Conservation (phyloP, 306 rosid species). For the Adenanthera pavonina region DNA sequence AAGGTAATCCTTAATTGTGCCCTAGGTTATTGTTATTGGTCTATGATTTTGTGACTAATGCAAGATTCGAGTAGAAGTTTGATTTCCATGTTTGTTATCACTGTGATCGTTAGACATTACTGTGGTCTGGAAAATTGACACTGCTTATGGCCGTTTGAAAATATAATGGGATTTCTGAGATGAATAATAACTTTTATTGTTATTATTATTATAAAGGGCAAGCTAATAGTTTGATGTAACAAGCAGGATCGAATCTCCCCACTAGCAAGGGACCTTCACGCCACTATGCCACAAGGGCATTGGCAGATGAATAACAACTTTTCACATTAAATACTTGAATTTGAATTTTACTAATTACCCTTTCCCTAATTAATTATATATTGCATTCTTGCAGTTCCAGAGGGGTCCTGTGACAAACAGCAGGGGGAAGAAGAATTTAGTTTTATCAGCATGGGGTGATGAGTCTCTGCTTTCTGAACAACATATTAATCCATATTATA, state of each 20-base stretch:
- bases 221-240: no score
- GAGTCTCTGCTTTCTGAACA: conserved; percentile 83
- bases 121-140: background rate
- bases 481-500: conserved; percentile 66
- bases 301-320: background rate
- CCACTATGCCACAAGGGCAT: no score
- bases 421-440: conserved; percentile 93
- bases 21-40: conserved; percentile 29
- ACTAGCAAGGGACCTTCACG: no score
- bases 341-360: background rate
- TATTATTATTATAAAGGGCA: no score
- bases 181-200: background rate
- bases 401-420: conserved; percentile 65
- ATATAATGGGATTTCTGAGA: conserved; percentile 3
- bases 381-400: conserved; percentile 55
- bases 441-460: conserved; percentile 91
- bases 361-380: conserved; percentile 32
- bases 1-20: conserved; percentile 53
- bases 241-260: no score
- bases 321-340: background rate
- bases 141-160: conserved; percentile 8
- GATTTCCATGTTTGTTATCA: conserved; percentile 16
- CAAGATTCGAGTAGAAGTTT: conserved; percentile 21
- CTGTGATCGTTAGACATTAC: background rate
- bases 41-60: conserved; percentile 5